Conservation (phyloP, 306 rosid genomes). For the Benincasa hispida region DNA sequence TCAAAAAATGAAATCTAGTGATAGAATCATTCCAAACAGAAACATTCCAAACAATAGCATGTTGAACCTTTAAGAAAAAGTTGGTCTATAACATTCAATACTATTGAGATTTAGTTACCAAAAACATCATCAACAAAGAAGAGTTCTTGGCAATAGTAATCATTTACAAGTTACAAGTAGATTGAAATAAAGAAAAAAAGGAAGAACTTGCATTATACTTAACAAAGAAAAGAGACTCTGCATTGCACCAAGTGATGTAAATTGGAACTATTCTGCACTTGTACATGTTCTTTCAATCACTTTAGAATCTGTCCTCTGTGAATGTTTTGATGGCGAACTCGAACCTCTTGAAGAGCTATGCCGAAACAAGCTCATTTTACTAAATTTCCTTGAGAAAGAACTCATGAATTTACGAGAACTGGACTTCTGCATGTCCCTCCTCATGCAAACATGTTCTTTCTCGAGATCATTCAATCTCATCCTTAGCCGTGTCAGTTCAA, state of each 20-base stretch:
- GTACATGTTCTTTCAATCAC: constrained; percentile 95
- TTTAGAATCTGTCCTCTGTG: constrained; percentile 87
- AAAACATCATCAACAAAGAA: constrained; percentile 32
- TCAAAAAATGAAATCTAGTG: neutral
- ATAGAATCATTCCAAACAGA: neutral
- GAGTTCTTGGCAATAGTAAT: constrained; percentile 17
- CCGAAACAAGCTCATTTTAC: constrained; percentile 63
- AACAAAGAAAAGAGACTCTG: constrained; percentile 10
- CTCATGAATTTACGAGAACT: constrained; percentile 74
- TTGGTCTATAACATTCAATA: neutral
- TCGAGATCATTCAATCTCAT: constrained; percentile 94
- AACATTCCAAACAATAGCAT: neutral
- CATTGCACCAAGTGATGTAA: constrained; percentile 1
- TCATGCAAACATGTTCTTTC: constrained; percentile 96
- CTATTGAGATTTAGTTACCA: constrained; percentile 16
- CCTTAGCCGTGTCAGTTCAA: constrained; percentile 73
- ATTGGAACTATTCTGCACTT: constrained; percentile 64
- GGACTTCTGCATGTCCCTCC: constrained; percentile 90
- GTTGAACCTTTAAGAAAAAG: neutral
- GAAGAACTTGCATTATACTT: constrained; percentile 25
- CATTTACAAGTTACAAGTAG: constrained; percentile 43
- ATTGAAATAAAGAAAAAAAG: constrained; percentile 13
- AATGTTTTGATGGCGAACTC: constrained; percentile 78
- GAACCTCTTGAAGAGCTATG: constrained; percentile 82
- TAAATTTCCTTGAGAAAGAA: constrained; percentile 77